Evolutionary conservation across 1,139 yeast genomes (phyloP).

Genomic region (Candida glucosophila): DNA sequence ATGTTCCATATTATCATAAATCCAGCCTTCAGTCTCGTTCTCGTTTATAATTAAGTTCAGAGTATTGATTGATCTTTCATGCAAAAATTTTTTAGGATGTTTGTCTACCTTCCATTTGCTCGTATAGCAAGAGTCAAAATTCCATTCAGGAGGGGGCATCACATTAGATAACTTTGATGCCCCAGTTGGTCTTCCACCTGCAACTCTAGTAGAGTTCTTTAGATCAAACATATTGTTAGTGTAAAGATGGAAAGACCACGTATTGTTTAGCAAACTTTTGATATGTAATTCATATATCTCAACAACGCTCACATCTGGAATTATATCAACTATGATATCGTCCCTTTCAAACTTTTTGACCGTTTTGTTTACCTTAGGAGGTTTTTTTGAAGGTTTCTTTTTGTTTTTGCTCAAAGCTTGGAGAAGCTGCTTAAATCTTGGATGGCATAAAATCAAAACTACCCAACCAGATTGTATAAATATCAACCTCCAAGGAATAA

Average conservation of each 20-base stretch:
- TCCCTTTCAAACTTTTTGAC: slow-evolving; percentile 26
- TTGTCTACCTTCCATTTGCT: slow-evolving; percentile 63
- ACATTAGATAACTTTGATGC: slow-evolving; percentile 48
- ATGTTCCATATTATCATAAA: slow-evolving; percentile 25
- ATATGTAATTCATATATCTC: slow-evolving; percentile 72
- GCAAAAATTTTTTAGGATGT: slow-evolving; percentile 45
- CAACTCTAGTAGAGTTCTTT: slow-evolving; percentile 39
- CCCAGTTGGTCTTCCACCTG: slow-evolving; percentile 61
- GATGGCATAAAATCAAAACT: slow-evolving; percentile 43
- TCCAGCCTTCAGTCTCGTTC: slow-evolving; percentile 38
- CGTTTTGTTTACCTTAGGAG: slow-evolving; percentile 1
- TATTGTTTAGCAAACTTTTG: slow-evolving; percentile 50
- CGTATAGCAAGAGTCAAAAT: slow-evolving; percentile 46
- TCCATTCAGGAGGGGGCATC: slow-evolving; percentile 69
- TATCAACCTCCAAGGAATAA: slow-evolving; percentile 58
- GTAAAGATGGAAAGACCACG: slow-evolving; percentile 43
- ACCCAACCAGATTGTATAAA: slow-evolving; percentile 54
- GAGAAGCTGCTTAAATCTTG: slow-evolving; percentile 35
- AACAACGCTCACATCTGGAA: slow-evolving; percentile 51
- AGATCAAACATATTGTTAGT: slow-evolving; percentile 41
- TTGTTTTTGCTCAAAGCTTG: slow-evolving; percentile 9
- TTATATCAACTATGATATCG: slow-evolving; percentile 60
- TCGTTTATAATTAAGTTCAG: slow-evolving; percentile 14
- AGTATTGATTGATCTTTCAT: slow-evolving; percentile 29
- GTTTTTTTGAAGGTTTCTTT: slow-evolving; percentile 5